Evolutionary conservation across 176 grass and related monocot genomes (phyloP).

Genomic region (Eragrostis nindensis): DNA sequence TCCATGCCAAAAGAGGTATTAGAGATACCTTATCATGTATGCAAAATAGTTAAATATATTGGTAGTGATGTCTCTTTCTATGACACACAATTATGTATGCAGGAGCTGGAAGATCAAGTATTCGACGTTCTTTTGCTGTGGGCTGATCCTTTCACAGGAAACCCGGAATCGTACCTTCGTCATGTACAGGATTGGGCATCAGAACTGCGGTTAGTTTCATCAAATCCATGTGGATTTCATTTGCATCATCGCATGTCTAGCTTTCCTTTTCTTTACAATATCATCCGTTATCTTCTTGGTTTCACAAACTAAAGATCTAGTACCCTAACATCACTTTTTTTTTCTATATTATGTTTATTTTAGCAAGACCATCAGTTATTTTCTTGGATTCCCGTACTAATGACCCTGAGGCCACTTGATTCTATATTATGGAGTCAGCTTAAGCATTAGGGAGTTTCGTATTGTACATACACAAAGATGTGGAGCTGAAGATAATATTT

Average conservation of each 20-base stretch:
- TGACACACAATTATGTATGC: conserved; percentile 27
- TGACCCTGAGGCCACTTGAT: background rate
- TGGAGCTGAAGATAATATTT: conserved; percentile 13
- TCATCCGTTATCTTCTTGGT: background rate
- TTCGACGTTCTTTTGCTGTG: conserved; percentile 99
- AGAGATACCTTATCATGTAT: conserved; percentile 34
- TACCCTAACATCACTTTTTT: conserved; percentile 5
- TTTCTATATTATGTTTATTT: background rate
- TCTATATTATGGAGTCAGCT: background rate
- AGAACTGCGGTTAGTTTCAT: conserved; percentile 70
- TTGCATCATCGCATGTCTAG: conserved; percentile 22
- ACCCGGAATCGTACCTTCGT: conserved; percentile 80
- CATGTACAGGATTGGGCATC: conserved; percentile 81
- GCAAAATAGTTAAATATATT: conserved; percentile 20
- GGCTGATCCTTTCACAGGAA: conserved; percentile 89
- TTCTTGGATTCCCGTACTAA: conserved; percentile 8
- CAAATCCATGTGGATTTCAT: background rate
- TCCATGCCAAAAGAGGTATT: conserved; percentile 98
- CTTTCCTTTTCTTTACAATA: background rate
- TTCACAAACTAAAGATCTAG: conserved; percentile 2
- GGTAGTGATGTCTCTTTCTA: conserved; percentile 26
- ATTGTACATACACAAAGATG: background rate
- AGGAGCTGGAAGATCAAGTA: conserved; percentile 97
- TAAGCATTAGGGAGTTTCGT: background rate
- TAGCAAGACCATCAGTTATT: background rate